A percentile compares a stretch with the other conserved stretches of the same genome.
phyloP scores from a whole-genome alignment of 345 rosid species.

The Gossypium australe region DNA sequence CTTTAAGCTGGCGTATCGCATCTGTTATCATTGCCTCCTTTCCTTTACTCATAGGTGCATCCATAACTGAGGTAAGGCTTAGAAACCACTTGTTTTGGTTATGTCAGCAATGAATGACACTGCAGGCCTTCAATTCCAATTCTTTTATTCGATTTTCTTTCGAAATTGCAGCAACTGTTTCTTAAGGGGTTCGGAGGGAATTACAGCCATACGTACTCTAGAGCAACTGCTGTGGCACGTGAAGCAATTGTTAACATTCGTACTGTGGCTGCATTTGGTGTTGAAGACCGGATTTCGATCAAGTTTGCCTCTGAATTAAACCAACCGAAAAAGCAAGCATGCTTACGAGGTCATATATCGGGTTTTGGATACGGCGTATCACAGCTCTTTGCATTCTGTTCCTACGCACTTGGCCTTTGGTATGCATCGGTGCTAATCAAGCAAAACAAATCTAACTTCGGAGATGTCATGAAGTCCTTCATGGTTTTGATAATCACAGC shows the following conservation, averaged over 20 bases:
- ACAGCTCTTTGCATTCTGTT: slow-evolving; percentile 50
- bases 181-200: slow-evolving; percentile 83
- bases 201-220: slow-evolving; percentile 47
- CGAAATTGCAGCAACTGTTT: slow-evolving; percentile 56
- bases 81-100: background rate
- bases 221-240: slow-evolving; percentile 60
- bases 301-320: slow-evolving; percentile 54
- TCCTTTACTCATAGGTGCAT: slow-evolving; percentile 73
- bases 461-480: slow-evolving; percentile 54
- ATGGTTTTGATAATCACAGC: slow-evolving; percentile 69
- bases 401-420: slow-evolving; percentile 90
- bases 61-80: slow-evolving; percentile 57
- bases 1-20: slow-evolving; percentile 73
- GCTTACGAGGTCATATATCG: slow-evolving; percentile 67
- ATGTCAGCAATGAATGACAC: background rate
- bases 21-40: slow-evolving; percentile 69
- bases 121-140: background rate
- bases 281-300: slow-evolving; percentile 43
- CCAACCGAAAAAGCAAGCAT: slow-evolving; percentile 50
- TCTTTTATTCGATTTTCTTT: background rate
- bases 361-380: slow-evolving; percentile 72
- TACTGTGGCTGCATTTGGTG: slow-evolving; percentile 67
- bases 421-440: slow-evolving; percentile 60
- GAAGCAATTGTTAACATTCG: slow-evolving; percentile 74
- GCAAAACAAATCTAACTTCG: slow-evolving; percentile 45